A percentile compares a stretch with the other conserved stretches of the same genome.
Evolutionary conservation across 495 filamentous ascomycete species (phyloP).

Genomic region (Viridothelium virens): DNA sequence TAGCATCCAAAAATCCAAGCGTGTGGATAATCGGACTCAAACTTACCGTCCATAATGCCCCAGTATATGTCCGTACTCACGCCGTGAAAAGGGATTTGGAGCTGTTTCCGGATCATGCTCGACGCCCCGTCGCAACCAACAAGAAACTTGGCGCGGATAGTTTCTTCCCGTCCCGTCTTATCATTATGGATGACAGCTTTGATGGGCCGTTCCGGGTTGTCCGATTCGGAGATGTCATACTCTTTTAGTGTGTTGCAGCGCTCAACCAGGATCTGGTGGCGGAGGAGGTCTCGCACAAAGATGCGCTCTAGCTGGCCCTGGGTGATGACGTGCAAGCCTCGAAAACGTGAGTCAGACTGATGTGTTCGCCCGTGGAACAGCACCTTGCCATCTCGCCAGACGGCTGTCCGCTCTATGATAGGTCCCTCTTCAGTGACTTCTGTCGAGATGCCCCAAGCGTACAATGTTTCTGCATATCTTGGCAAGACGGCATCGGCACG

Average conservation of each 20-base stretch:
- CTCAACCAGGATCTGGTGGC: slow-evolving; percentile 34
- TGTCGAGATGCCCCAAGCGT: slow-evolving; percentile 31
- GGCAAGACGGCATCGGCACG: slow-evolving; percentile 37
- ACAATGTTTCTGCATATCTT: slow-evolving; percentile 33
- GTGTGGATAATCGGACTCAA: slow-evolving; percentile 37
- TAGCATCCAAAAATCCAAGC: slow-evolving; percentile 34
- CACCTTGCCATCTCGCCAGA: slow-evolving; percentile 32
- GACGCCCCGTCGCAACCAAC: slow-evolving; percentile 36
- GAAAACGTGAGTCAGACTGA: slow-evolving; percentile 36
- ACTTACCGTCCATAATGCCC: slow-evolving; percentile 39
- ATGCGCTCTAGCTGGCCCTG: slow-evolving; percentile 38
- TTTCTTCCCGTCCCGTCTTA: slow-evolving; percentile 26
- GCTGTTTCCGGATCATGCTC: slow-evolving; percentile 29
- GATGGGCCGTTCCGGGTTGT: not conserved
- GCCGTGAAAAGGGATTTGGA: slow-evolving; percentile 37
- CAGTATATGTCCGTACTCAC: slow-evolving; percentile 38
- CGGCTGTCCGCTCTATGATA: slow-evolving; percentile 34
- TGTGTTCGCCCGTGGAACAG: slow-evolving; percentile 28
- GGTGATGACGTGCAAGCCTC: slow-evolving; percentile 37
- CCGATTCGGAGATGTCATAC: slow-evolving; percentile 8
- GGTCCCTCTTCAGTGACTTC: slow-evolving; percentile 38
- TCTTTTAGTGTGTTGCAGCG: slow-evolving; percentile 26
- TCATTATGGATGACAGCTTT: slow-evolving; percentile 21
- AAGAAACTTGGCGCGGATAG: slow-evolving; percentile 31
- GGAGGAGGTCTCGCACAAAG: slow-evolving; percentile 34